Evolutionary conservation across 768 basidiomycete species (phyloP), one percentile per base, ranked within the genome.

Genomic region (Megacollybia marginata): DNA sequence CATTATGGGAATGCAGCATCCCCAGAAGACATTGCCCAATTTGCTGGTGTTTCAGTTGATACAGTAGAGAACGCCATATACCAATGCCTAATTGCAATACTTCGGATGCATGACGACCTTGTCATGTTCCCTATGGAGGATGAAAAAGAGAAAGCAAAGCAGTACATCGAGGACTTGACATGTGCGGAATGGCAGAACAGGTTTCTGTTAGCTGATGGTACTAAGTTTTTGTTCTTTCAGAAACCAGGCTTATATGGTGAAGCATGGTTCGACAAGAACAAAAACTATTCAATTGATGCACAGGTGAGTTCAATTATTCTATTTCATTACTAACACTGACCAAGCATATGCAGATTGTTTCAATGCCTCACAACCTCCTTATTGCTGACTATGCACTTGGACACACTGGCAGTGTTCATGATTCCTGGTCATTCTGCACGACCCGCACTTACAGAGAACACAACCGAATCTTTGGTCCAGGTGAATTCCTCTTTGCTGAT

Each of bases 1-100:
- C n/a, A n/a, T n/a, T 59, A 38, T 49, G 57, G 59, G 2, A 57
- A 60, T 50, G 59, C 42, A 12, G 54, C 54, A 23, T 53, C 54
- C 2, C n/a, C 55, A 13, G 33, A 52, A 35, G 54, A 55, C 36
- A 44, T 59, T 33, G 54, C 57, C 9, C 31, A 51, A 15, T 31
- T 42, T 28, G 44, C 58, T 15, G 57, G 58, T 11, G 40, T 52
- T 13, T 50, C 51, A 11, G 53, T 54, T 20, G 59, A 55, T 4
- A 23, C 48, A 23, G 58, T 59, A 19, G 58, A 49, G 23, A 12
- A 46, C 16, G 55, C 44, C 44, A 57, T 49, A 28, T 31, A 53
- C 20, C 48, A 49, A 7, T 51, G 50, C 35, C 45, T 51, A 28
- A 50, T 51, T n/a, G 53, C 36, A 10, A n/a, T n/a, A n/a, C n/a